A percentile compares a stretch with the other conserved stretches of the same genome.
These are phyloP conservation scores for Saccharomycopsis olivae DNA, from an alignment of 805 yeast genomes.

Conservation along the genomic window DNA sequence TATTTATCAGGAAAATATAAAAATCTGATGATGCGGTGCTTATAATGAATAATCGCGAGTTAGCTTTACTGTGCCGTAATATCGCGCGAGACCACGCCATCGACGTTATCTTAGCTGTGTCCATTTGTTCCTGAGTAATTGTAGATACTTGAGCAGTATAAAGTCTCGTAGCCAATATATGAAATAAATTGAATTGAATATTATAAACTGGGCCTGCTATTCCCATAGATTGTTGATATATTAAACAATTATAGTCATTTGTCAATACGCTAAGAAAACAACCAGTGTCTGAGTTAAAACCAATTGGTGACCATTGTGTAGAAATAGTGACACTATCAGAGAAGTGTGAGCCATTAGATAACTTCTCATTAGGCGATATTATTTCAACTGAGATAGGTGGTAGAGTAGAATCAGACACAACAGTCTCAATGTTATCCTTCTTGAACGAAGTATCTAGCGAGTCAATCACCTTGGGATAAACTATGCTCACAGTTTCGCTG, in stretches of 20 bases:
- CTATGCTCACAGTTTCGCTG: not conserved
- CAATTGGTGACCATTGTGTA: conserved; percentile 8
- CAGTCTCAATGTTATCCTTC: not conserved
- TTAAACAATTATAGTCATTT: conserved; percentile 6
- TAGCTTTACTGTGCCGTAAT: too few species aligned
- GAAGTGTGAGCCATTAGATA: not conserved
- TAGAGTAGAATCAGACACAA: not conserved
- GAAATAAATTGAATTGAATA: not conserved
- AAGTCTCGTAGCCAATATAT: not conserved
- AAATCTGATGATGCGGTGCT: too few species aligned
- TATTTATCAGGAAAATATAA: too few species aligned
- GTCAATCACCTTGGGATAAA: not conserved
- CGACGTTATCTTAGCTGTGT: too few species aligned
- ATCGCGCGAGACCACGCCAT: too few species aligned
- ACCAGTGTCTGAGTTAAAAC: not conserved
- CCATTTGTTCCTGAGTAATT: too few species aligned
- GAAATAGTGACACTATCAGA: conserved; percentile 1
- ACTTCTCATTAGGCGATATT: not conserved
- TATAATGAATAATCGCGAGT: too few species aligned
- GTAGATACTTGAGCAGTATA: too few species aligned
- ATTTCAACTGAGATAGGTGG: not conserved
- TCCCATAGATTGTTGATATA: conserved; percentile 1
- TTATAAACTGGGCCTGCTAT: conserved; percentile 2
- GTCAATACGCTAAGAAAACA: conserved; percentile 8
- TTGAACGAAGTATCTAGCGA: not conserved